These are phyloP conservation scores for Hypoxylon intermedium DNA, from an alignment of 495 filamentous ascomycete genomes.

Conservation along the genomic window DNA sequence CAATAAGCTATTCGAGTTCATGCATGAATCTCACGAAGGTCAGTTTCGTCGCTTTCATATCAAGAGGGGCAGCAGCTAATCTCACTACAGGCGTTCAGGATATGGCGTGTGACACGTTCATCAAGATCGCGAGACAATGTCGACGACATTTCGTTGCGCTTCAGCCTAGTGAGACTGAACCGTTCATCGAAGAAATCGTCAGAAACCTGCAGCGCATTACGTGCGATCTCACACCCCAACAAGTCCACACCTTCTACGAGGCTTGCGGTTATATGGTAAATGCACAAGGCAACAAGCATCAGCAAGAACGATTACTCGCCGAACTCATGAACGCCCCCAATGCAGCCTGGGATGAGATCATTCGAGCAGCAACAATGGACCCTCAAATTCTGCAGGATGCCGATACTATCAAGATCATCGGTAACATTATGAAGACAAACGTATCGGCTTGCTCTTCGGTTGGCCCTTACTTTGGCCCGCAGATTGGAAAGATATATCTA, in stretches of 20 bases:
- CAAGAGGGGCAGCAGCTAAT: slow-evolving; percentile 19
- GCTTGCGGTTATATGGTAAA: slow-evolving; percentile 99
- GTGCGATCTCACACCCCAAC: slow-evolving; percentile 90
- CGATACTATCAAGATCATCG: slow-evolving; percentile 96
- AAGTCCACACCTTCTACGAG: slow-evolving; percentile 99
- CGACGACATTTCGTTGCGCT: slow-evolving; percentile 95
- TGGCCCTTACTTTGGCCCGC: slow-evolving; percentile 97
- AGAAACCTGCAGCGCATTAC: slow-evolving; percentile 94
- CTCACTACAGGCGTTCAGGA: slow-evolving; percentile 82
- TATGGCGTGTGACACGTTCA: slow-evolving; percentile 99
- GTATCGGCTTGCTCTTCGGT: slow-evolving; percentile 96
- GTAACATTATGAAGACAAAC: slow-evolving; percentile 99
- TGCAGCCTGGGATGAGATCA: slow-evolving; percentile 93
- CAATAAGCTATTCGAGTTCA: slow-evolving; percentile 99
- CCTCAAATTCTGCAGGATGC: slow-evolving; percentile 83
- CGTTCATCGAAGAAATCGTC: slow-evolving; percentile 99
- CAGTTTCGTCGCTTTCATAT: slow-evolving; percentile 35
- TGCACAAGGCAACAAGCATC: slow-evolving; percentile 89
- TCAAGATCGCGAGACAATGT: slow-evolving; percentile 99
- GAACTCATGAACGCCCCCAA: slow-evolving; percentile 96
- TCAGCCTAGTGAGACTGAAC: slow-evolving; percentile 91
- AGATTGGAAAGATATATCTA: slow-evolving; percentile 95
- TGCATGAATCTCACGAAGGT: slow-evolving; percentile 99
- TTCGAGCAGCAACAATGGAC: slow-evolving; percentile 79
- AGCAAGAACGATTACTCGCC: slow-evolving; percentile 87